Conservation (phyloP, 129 eudicot genomes). For the Apium graveolens region DNA sequence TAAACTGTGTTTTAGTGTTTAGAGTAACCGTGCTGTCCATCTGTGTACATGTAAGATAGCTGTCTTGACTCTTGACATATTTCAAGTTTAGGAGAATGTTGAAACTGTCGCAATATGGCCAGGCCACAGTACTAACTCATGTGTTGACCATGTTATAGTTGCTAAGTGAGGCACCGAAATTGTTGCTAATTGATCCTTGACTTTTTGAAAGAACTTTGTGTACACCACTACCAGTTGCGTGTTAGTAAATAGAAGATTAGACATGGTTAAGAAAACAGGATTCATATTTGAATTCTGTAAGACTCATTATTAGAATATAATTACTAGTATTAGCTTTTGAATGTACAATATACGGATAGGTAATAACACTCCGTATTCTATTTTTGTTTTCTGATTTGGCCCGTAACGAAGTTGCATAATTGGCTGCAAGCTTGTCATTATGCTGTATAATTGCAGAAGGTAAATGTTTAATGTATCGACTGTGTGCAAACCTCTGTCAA, state of each 20-base stretch:
- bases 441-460: background rate
- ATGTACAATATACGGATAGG: background rate
- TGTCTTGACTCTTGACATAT: background rate
- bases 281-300: background rate
- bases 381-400: background rate
- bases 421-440: background rate
- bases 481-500: background rate
- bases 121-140: background rate
- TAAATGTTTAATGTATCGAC: background rate
- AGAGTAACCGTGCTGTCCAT: background rate
- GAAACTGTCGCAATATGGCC: background rate
- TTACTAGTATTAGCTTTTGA: background rate
- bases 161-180: background rate
- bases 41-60: background rate
- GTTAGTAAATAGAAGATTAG: background rate
- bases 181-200: background rate
- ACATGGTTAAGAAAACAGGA: background rate
- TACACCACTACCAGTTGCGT: background rate
- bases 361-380: background rate
- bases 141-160: background rate
- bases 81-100: background rate
- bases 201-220: too few relatives aligned
- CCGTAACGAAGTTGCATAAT: background rate
- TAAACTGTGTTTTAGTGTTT: too few relatives aligned
- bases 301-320: background rate